Base-by-base conservation (phyloP, 192 early-diverging fungal genomes). In the Funneliformis mosseae region DNA sequence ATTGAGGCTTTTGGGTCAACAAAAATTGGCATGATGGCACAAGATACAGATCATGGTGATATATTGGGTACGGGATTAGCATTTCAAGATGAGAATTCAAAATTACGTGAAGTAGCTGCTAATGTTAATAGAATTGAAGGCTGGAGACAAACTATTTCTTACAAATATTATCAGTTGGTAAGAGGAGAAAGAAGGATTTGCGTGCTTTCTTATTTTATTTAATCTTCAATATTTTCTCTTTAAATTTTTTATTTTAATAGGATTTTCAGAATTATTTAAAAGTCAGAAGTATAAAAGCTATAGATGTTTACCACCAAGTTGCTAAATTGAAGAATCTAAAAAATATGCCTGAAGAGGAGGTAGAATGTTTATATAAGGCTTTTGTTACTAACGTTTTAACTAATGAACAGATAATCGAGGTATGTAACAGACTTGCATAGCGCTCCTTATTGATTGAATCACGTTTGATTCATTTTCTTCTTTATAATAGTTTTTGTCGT, bases 41-140 rank as follows among this genome's bases (percentile, higher is more conserved):
- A 76, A 8, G 89, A 90, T 25, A 86, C 86, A 12, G 88, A 88
- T 66, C 83, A 87, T 21, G 77, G 72, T 6, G 87, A 87, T 28
- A 79, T 86, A 27, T 81, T 95, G 45, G 95, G 94, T 14, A 87
- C 87, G 27, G 95, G 95, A 18, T 74, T 89, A 11, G 92, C 88
- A n/a, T 96, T 95, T 82, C 59, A 81, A 2, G 95, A 96, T 84
- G 92, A 93, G 41, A 83, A 87, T 18, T 81, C 85, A 27, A 84
- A 92, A 63, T 82, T 88, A 23, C 87, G 91, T 45, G 96, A 97
- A 80, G 82, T 97, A n/a, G 68, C 83, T 10, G 90, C 91, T 39
- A 91, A 95, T 86, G 82, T 91, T 48, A 90, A 89, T 68, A 85
- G 96, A 68, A 95, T 97, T 63, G 96, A 97, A 84, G 97, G 95